Evolutionary conservation across 306 rosid genomes (phyloP).

Genomic region (Vachellia collinsii): DNA sequence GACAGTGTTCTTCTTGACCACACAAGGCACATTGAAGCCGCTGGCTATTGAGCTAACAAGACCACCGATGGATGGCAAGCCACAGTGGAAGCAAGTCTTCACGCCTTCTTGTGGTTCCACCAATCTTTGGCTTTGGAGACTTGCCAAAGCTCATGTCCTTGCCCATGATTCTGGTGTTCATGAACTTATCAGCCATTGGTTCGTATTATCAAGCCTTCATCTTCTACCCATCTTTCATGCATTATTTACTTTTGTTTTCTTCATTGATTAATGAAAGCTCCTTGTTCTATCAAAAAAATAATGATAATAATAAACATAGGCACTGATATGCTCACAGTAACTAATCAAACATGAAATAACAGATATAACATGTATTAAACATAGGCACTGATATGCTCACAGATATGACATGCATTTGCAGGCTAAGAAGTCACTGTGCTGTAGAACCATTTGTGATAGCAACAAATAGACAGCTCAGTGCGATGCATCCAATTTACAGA

Average conservation of each 20-base stretch:
- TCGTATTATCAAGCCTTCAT: background rate
- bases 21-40: slow-evolving; percentile 55
- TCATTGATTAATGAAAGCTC: background rate
- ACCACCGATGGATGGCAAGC: slow-evolving; percentile 41
- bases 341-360: background rate
- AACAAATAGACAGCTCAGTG: slow-evolving; percentile 52
- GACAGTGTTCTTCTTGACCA: slow-evolving; percentile 49
- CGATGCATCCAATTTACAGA: slow-evolving; percentile 53
- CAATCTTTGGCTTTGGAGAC: slow-evolving; percentile 53
- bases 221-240: background rate
- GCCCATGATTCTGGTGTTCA: slow-evolving; percentile 54
- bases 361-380: background rate
- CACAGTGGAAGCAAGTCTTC: slow-evolving; percentile 54
- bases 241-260: background rate
- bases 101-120: slow-evolving; percentile 45
- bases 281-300: background rate
- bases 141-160: slow-evolving; percentile 56
- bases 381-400: too few relatives aligned
- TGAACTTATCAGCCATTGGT: slow-evolving; percentile 57
- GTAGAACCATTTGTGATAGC: slow-evolving; percentile 53
- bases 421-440: slow-evolving; percentile 52
- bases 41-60: slow-evolving; percentile 55
- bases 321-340: background rate
- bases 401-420: slow-evolving; percentile 22
- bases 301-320: background rate